Base-by-base conservation (phyloP, 371 early-diverging fungal genomes). In the Mortierella sp. region DNA sequence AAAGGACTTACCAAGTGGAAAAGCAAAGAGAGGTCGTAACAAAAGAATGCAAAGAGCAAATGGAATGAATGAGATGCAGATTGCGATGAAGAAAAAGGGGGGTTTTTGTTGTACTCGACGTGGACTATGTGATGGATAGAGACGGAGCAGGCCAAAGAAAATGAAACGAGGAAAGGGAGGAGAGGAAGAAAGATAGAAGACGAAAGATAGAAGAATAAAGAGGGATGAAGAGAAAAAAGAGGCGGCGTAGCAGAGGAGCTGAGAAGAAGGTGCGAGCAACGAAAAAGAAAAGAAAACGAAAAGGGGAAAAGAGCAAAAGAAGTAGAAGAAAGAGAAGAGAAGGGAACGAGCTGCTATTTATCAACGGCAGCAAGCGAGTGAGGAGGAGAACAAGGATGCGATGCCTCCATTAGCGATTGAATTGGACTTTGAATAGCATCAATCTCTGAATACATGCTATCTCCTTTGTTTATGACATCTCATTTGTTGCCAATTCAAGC, bases 41-140 rank as follows among this genome's bases (percentile, higher is more conserved):
- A 75, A 72, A 34, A 72, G 54, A 40, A 59, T 76, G 81, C 61
- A 76, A 51, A 28, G 67, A 44, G 50, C 46, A 67, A 73, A 53
- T 61, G 80, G 26, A 46, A n/a, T 48, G 72, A 53, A 37, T 70
- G 69, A 50, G 21, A 53, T 51, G 70, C 70, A 44, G 71, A 46
- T 21, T 24, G 54, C 44, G 43, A 78, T 16, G 50, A 69, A 28
- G 1, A 31, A 67, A 9, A 44, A 64, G 9, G 37, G 34, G 26
- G 34, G 8, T 55, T 57, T 48, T 78, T 78, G 73, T 72, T 73
- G 78, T 73, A 72, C 74, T 78, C 78, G 69, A 78, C 78, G 78
- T 78, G 24, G 57, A 57, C 59, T 59, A 59, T 59, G 57, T 51
- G 26, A 24, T 73, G 40, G 57, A 46, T 70, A 78, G 24, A 59